Evolutionary conservation across 164 flowering plant species (phyloP).

Genomic region (Chloranthus sessilifolius): DNA sequence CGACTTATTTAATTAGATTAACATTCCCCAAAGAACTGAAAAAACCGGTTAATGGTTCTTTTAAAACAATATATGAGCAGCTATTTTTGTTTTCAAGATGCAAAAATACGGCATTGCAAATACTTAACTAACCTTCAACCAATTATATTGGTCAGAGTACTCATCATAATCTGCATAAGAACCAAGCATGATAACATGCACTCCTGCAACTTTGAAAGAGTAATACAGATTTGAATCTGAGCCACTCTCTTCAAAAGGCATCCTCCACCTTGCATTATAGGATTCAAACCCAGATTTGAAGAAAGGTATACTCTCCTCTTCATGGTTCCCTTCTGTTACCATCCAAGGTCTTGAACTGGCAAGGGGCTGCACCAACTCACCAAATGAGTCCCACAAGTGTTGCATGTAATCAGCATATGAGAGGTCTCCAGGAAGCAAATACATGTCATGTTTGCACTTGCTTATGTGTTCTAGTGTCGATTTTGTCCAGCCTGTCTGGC

Average conservation of each 20-base stretch:
- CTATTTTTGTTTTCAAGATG: too few relatives aligned
- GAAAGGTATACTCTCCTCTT: conserved; percentile 65
- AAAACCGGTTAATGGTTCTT: too few relatives aligned
- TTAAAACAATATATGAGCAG: too few relatives aligned
- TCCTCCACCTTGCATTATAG: conserved; percentile 93
- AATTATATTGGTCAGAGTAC: conserved; percentile 72
- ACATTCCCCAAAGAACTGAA: too few relatives aligned
- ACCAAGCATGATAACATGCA: conserved; percentile 90
- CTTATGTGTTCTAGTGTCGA: conserved; percentile 83
- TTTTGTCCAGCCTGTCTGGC: conserved; percentile 94
- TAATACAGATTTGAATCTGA: conserved; percentile 83
- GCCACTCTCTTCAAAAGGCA: conserved; percentile 92
- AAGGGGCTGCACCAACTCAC: conserved; percentile 84
- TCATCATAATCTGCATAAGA: conserved; percentile 79
- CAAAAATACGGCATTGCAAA: too few relatives aligned
- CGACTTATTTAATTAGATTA: too few relatives aligned
- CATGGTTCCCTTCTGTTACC: conserved; percentile 97
- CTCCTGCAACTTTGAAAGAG: conserved; percentile 94
- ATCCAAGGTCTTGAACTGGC: conserved; percentile 97
- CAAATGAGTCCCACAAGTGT: conserved; percentile 84
- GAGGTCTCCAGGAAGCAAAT: conserved; percentile 91
- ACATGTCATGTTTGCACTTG: conserved; percentile 73
- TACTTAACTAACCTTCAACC: conserved; percentile 90
- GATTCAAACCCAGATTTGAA: conserved; percentile 55
- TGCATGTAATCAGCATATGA: conserved; percentile 92